These are phyloP conservation scores for Botrytis elliptica DNA, from an alignment of 2,329 filamentous ascomycete species.

Conservation along the genomic window DNA sequence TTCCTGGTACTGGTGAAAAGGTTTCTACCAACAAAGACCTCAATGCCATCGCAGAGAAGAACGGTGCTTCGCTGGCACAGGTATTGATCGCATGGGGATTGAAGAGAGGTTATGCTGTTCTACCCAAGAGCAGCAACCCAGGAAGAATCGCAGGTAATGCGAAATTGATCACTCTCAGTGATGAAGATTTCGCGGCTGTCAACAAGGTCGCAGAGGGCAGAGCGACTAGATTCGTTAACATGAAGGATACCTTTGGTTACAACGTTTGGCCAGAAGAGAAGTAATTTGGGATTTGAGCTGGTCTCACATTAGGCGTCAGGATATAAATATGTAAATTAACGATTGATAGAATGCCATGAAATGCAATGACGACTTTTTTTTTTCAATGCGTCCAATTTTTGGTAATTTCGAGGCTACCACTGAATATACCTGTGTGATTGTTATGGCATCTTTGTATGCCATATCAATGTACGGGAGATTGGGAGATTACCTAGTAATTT, in stretches of 20 bases:
- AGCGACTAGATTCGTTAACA: constrained; percentile 73
- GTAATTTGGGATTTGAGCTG: constrained; percentile 16
- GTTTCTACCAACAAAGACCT: constrained; percentile 60
- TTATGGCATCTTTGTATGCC: not conserved
- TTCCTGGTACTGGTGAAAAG: constrained; percentile 65
- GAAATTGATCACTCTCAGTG: constrained; percentile 62
- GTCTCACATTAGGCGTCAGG: constrained; percentile 4
- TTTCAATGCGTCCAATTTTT: not conserved
- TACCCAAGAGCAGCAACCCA: constrained; percentile 71
- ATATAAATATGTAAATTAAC: not conserved
- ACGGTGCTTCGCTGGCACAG: constrained; percentile 57
- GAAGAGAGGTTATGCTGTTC: constrained; percentile 65
- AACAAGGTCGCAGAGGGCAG: constrained; percentile 62
- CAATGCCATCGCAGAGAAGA: constrained; percentile 63
- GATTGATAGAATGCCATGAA: not conserved
- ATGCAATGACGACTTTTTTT: not conserved
- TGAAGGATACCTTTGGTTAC: constrained; percentile 78
- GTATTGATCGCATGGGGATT: constrained; percentile 73
- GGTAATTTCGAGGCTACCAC: not conserved
- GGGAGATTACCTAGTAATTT: too few species aligned
- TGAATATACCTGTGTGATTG: not conserved
- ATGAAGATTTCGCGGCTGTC: constrained; percentile 58
- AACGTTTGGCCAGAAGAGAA: constrained; percentile 65
- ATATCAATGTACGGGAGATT: not conserved
- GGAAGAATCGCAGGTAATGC: constrained; percentile 68